These are phyloP conservation scores for Solanum dulcamara DNA, from an alignment of 257 asterid genomes.

Conservation along the genomic window DNA sequence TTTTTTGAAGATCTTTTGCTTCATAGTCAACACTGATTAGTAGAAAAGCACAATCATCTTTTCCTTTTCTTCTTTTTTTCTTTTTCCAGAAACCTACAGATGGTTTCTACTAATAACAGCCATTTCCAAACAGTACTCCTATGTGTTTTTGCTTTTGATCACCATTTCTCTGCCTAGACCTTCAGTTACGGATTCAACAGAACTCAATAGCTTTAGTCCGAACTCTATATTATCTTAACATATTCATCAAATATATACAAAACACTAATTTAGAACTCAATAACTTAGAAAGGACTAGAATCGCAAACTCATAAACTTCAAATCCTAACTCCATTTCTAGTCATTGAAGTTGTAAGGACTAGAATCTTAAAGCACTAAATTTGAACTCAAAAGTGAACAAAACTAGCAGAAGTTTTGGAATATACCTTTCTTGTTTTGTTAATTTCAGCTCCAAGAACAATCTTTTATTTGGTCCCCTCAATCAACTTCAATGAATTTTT, in stretches of 20 bases:
- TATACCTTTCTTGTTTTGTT: neutral
- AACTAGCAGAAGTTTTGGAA: neutral
- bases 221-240: neutral
- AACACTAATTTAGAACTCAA: neutral
- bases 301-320: neutral
- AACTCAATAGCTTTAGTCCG: neutral
- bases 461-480: neutral
- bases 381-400: neutral
- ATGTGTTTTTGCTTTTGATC: neutral
- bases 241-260: neutral
- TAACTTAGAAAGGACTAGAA: neutral
- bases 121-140: neutral
- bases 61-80: neutral
- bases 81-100: neutral
- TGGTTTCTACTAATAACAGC: neutral
- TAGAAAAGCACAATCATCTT: neutral
- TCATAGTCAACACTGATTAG: neutral
- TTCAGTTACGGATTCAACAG: neutral
- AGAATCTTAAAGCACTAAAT: neutral
- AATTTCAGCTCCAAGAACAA: neutral
- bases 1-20: neutral
- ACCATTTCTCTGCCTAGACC: neutral
- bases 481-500: neutral
- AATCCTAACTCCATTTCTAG: neutral
- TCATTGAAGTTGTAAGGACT: neutral